These are phyloP conservation scores for Solanum aculeatissimum DNA, from an alignment of 305 asterid species.

Conservation along the genomic window DNA sequence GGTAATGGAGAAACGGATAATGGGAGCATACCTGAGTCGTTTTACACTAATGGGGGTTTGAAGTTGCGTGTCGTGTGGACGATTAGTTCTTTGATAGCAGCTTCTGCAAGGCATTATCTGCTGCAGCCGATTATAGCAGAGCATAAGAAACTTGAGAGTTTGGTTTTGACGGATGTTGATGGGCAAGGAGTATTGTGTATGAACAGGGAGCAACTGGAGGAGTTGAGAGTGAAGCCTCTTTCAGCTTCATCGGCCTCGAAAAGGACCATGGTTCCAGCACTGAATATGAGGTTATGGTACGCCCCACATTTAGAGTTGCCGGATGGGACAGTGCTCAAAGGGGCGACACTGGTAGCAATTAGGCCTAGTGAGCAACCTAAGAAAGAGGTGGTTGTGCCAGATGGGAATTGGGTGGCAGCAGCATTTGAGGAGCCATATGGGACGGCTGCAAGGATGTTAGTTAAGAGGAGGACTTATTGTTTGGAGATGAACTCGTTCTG, in stretches of 20 bases:
- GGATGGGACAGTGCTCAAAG: slow-evolving; percentile 35
- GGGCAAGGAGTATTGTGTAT: slow-evolving; percentile 84
- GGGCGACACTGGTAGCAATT: slow-evolving; percentile 45
- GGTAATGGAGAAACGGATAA: slow-evolving; percentile 41
- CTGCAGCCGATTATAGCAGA: slow-evolving; percentile 83
- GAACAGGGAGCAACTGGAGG: slow-evolving; percentile 88
- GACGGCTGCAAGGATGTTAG: slow-evolving; percentile 84
- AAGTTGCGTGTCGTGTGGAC: slow-evolving; percentile 97
- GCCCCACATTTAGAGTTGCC: slow-evolving; percentile 35
- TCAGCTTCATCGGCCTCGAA: slow-evolving; percentile 83
- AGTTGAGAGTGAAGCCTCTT: slow-evolving; percentile 88
- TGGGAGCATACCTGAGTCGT: slow-evolving; percentile 88
- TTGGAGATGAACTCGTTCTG: slow-evolving; percentile 97
- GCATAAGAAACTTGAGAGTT: slow-evolving; percentile 63
- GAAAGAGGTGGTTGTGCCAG: slow-evolving; percentile 22
- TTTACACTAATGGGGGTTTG: slow-evolving; percentile 86
- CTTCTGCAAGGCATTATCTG: slow-evolving; percentile 91
- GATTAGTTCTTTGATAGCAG: slow-evolving; percentile 89
- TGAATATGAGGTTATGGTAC: slow-evolving; percentile 41
- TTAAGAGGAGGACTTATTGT: slow-evolving; percentile 88
- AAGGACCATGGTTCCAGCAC: slow-evolving; percentile 49
- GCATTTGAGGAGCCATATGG: slow-evolving; percentile 86
- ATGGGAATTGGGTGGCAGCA: slow-evolving; percentile 33
- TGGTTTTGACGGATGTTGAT: slow-evolving; percentile 76
- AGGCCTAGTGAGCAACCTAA: slow-evolving; percentile 43